A percentile compares a stretch with the other conserved stretches of the same genome.
phyloP scores from a whole-genome alignment of 768 basidiomycete species.

The Termitomyces sp. region DNA sequence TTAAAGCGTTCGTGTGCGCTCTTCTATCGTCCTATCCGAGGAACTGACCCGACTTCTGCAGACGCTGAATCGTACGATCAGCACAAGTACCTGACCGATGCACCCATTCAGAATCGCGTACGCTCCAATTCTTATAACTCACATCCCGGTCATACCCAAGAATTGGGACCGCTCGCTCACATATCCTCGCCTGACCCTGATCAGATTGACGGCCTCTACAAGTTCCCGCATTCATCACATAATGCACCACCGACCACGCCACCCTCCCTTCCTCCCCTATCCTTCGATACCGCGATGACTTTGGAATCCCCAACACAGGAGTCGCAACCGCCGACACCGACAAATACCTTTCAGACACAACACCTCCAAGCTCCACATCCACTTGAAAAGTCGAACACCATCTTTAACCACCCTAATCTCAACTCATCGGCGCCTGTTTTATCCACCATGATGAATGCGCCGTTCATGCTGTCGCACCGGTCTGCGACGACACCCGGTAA shows the following conservation, averaged over 20 bases:
- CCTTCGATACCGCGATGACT: conserved; percentile 46
- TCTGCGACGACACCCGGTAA: conserved; percentile 68
- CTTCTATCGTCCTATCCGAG: background rate
- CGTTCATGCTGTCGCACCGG: conserved; percentile 61
- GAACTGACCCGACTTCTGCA: conserved; percentile 20
- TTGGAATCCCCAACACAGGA: conserved; percentile 34
- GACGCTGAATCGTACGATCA: conserved; percentile 71
- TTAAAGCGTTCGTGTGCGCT: conserved; percentile 66
- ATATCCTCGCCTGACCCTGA: conserved; percentile 83
- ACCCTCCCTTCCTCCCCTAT: conserved; percentile 41
- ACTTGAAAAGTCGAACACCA: conserved; percentile 39
- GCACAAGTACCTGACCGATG: conserved; percentile 44
- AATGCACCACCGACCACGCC: conserved; percentile 20
- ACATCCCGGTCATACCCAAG: conserved; percentile 40
- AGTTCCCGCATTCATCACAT: conserved; percentile 51
- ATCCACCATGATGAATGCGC: conserved; percentile 44
- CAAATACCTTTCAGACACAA: conserved; percentile 14
- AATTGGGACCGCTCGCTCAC: conserved; percentile 73
- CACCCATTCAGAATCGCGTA: conserved; percentile 42
- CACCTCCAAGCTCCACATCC: conserved; percentile 29
- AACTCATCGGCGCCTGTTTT: conserved; percentile 91
- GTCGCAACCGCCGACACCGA: conserved; percentile 25
- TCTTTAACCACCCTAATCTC: conserved; percentile 77
- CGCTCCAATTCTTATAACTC: conserved; percentile 82
- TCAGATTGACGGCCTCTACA: conserved; percentile 82